Base-by-base conservation (phyloP, 2,329 filamentous ascomycete genomes). In the Fusarium sp. region DNA sequence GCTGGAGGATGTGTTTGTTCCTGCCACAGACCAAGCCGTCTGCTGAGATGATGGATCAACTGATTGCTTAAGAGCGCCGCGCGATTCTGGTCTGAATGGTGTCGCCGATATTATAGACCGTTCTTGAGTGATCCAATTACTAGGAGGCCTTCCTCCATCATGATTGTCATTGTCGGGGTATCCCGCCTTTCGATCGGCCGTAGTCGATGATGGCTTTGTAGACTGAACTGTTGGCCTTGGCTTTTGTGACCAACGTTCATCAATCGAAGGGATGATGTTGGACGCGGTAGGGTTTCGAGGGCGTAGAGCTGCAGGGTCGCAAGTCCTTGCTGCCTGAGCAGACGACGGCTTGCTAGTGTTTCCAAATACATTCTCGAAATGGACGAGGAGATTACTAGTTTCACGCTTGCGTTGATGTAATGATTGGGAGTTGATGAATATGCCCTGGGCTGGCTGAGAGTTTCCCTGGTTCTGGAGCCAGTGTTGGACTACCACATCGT, bases 401-500 rank as follows among this genome's bases (percentile, higher is more conserved):
- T 41, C 43, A 17, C 51, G 62, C 28, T 67, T 56, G 11, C 66
- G 62, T 20, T 44, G 41, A 19, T 48, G 40, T 19, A 62, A 47
- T n/a, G 66, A 52, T 19, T 43, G 49, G 13, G 57, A 70, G 44
- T 51, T 70, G 53, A 69, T 45, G 28, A 63, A 55, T 15, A 47
- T 67, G 19, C 53, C 41, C 40, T 24, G 57, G 17, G 53, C 52
- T 24, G 66, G 66, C 33, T 53, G 66, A 40, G 66, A 69, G 37
- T 65, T 69, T 10, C 37, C 37, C 15, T 67, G 56, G 37, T 54
- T 26, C 17, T 60, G 40, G 26, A 69, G 53, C 66, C 66, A 69
- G 46, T 40, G 39, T 19, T 26, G 51, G 43, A 69, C 66, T 10
- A 47, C 37, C 30, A 48, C 37, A 32, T 40, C 24, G 22, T 32